These are phyloP conservation scores for Ormosia emarginata DNA, from an alignment of 306 rosid genomes.

Conservation along the genomic window DNA sequence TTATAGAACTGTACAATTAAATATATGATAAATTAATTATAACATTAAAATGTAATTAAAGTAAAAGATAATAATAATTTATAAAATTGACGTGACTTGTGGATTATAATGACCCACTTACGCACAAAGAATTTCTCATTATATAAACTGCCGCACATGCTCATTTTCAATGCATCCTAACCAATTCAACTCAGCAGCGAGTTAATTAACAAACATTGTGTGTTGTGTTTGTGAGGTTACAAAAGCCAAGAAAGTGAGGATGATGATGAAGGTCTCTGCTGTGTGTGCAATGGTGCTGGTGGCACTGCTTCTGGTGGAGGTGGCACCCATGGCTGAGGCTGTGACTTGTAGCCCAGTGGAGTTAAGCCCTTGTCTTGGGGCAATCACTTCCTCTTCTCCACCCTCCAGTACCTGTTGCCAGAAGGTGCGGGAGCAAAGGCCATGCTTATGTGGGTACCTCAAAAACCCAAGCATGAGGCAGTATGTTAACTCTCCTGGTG, in stretches of 20 bases:
- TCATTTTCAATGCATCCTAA: neutral
- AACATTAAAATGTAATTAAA: too few species aligned
- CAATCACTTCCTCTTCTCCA: neutral
- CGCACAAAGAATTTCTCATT: neutral
- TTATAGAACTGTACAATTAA: too few species aligned
- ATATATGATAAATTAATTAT: too few species aligned
- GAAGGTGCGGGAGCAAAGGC: slow-evolving; percentile 45
- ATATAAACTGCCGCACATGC: neutral
- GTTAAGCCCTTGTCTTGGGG: slow-evolving; percentile 39
- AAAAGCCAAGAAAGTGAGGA: neutral
- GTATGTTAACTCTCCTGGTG: slow-evolving; percentile 36
- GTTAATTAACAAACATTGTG: neutral
- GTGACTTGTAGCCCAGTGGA: slow-evolving; percentile 26
- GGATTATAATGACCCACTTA: too few species aligned
- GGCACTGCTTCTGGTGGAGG: slow-evolving; percentile 13
- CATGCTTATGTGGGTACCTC: slow-evolving; percentile 61
- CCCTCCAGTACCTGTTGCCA: slow-evolving; percentile 43
- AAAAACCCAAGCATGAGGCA: slow-evolving; percentile 36
- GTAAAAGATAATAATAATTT: too few species aligned
- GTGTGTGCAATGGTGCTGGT: slow-evolving; percentile 18
- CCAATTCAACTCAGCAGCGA: neutral
- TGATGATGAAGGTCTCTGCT: neutral
- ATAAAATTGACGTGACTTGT: too few species aligned
- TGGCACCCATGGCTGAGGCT: slow-evolving; percentile 32
- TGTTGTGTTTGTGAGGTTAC: neutral